These are phyloP conservation scores for Aureobasidium sp. DNA, from an alignment of 2,329 filamentous ascomycete genomes.

Conservation along the genomic window DNA sequence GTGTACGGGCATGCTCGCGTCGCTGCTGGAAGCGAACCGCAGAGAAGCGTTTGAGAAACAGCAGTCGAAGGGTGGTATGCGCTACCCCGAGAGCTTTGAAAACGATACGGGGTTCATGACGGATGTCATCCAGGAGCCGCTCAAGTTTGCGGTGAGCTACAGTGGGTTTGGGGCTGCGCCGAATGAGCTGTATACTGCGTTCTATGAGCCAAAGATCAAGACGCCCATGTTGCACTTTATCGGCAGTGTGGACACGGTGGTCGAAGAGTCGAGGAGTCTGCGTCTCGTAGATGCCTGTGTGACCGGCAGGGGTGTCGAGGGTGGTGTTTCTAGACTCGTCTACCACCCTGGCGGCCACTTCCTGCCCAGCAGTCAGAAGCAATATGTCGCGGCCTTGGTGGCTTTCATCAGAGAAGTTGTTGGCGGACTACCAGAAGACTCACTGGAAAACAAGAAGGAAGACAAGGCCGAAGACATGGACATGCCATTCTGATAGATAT, in stretches of 20 bases:
- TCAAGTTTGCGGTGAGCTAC: conserved; percentile 68
- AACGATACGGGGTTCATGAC: conserved; percentile 27
- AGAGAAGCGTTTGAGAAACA: conserved; percentile 41
- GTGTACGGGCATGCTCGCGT: conserved; percentile 62
- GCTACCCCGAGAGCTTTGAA: conserved; percentile 45
- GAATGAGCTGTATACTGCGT: conserved; percentile 53
- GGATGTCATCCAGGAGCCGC: conserved; percentile 40
- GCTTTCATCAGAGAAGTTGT: conserved; percentile 57
- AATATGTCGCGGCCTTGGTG: conserved; percentile 68
- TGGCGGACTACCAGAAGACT: conserved; percentile 29
- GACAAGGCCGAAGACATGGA: conserved; percentile 61
- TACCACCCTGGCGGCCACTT: conserved; percentile 88
- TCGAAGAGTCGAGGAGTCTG: conserved; percentile 66
- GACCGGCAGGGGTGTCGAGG: conserved; percentile 34
- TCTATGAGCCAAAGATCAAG: conserved; percentile 65
- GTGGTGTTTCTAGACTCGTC: conserved; percentile 39
- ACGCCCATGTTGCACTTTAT: conserved; percentile 78
- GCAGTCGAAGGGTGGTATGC: conserved; percentile 36
- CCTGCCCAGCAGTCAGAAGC: conserved; percentile 67
- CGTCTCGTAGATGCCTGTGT: conserved; percentile 59
- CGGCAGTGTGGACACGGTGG: conserved; percentile 78
- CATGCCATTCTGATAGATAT: conserved; percentile 47
- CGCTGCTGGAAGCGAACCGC: conserved; percentile 54
- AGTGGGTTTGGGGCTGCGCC: conserved; percentile 64
- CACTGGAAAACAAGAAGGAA: conserved; percentile 35